Evolutionary conservation across 1,284 basidiomycete genomes (phyloP), one percentile per base, ranked within the genome.

Genomic region (Sutorius eximius): DNA sequence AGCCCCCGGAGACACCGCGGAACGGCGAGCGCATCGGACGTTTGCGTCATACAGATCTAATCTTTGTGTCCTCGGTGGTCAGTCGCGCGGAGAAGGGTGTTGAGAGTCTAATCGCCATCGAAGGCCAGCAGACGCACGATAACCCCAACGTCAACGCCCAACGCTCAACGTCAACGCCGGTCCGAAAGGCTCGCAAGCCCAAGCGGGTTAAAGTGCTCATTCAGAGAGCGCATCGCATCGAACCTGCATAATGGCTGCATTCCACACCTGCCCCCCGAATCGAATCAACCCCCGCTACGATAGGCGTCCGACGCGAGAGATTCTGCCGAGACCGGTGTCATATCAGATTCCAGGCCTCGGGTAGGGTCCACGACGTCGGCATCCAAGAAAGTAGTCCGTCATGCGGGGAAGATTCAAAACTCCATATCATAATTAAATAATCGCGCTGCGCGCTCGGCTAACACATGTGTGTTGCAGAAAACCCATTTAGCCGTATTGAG

Each of bases 21-120:
- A 59, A 45, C 7, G 34, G 37, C 59, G 59, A 59, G 30, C 5
- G 10, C 34, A 27, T 61, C 58, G 59, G 56, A 45, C 13, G 56
- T 61, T 53, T 32, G 11, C n/a, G n/a, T 50, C 36, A 37, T 41
- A 42, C 10, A 40, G 7, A 6, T 9, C 38, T 6, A 15, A 8
- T 4, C 6, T 22, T 18, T 22, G 12, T 12, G 57, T 53, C 34
- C 30, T 58, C 3, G 37, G 45, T n/a, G n/a, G 10, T 3, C 27
- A 8, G 37, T 24, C 30, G 3, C 16, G 47, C n/a, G 46, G 4
- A 12, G 27, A 30, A 30, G 15, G 5, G 11, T 18, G 18, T 32
- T n/a, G 20, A n/a, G 4, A 13, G 37, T 55, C 30, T 7, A 20
- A 16, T 2, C n/a, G n/a, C 29, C 45, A 52, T 52, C n/a, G 16